A percentile compares a stretch with the other conserved stretches of the same genome.
Conservation (phyloP, 495 filamentous ascomycete species). For the Aspergillus asperescens region DNA sequence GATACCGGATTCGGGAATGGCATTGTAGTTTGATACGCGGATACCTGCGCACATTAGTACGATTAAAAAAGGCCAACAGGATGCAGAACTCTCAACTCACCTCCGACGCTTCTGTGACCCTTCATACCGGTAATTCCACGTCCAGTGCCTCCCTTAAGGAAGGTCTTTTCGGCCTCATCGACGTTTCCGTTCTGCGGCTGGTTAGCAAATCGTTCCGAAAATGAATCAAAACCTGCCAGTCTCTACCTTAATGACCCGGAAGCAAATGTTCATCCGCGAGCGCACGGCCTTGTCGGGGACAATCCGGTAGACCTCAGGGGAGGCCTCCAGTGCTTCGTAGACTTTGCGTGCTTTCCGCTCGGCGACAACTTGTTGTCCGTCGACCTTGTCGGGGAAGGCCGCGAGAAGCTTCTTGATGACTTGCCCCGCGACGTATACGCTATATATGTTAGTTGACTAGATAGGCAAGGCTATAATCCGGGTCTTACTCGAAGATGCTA, state of each 20-base stretch:
- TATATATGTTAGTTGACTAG: slow-evolving; percentile 15
- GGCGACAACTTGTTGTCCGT: slow-evolving; percentile 42
- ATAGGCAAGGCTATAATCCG: neutral
- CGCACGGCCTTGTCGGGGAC: slow-evolving; percentile 68
- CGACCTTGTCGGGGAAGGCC: slow-evolving; percentile 24
- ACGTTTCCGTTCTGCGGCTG: slow-evolving; percentile 37
- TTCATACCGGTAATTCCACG: slow-evolving; percentile 65
- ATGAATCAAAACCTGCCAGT: neutral
- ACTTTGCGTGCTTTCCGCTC: slow-evolving; percentile 70
- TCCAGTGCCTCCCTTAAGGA: slow-evolving; percentile 65
- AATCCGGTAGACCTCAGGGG: slow-evolving; percentile 62
- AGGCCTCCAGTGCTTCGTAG: slow-evolving; percentile 68
- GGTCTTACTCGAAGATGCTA: slow-evolving; percentile 74
- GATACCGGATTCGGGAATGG: slow-evolving; percentile 51
- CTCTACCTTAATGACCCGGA: slow-evolving; percentile 56
- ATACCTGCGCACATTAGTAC: slow-evolving; percentile 20
- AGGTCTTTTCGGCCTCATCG: slow-evolving; percentile 67
- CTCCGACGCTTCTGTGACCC: slow-evolving; percentile 76
- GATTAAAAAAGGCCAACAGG: slow-evolving; percentile 26
- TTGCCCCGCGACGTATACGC: slow-evolving; percentile 78
- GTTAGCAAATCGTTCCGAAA: neutral
- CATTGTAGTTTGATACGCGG: slow-evolving; percentile 50
- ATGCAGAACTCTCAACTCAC: slow-evolving; percentile 54
- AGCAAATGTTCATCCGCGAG: slow-evolving; percentile 90
- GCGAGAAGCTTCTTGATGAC: slow-evolving; percentile 65